Evolutionary conservation across 2,329 filamentous ascomycete genomes (phyloP).

Genomic region (Plenodomus tracheiphilus): DNA sequence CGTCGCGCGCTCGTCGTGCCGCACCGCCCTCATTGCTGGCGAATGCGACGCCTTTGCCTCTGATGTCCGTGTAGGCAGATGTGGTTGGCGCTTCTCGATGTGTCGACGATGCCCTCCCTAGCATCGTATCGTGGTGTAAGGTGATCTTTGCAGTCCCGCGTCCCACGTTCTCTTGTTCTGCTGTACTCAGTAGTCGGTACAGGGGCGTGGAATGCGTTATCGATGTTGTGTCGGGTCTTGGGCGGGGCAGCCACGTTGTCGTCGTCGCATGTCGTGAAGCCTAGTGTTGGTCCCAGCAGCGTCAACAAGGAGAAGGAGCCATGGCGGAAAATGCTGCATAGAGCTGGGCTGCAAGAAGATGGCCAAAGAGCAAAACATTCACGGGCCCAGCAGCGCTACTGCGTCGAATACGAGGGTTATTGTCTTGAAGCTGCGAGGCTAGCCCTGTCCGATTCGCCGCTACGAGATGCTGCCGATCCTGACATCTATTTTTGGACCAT

Average conservation of each 20-base stretch:
- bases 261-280: neutral
- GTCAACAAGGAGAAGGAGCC: neutral
- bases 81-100: conserved; percentile 9
- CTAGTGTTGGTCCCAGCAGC: neutral
- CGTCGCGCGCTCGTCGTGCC: conserved; percentile 2
- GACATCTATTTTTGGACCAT: neutral
- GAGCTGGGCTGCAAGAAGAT: neutral
- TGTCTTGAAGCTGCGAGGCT: neutral
- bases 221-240: too few species aligned
- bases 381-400: conserved; percentile 8
- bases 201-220: conserved; percentile 3
- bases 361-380: neutral
- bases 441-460: conserved; percentile 2
- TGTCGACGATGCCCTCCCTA: conserved; percentile 21
- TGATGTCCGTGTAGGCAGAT: conserved; percentile 19
- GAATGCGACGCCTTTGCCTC: conserved; percentile 28
- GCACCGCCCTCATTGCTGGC: conserved; percentile 21
- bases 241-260: neutral
- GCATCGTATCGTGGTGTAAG: conserved; percentile 16
- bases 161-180: conserved; percentile 1
- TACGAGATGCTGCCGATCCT: neutral
- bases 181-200: neutral
- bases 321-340: neutral
- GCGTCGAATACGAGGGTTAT: neutral
- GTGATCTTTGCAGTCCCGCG: neutral